Evolutionary conservation across 805 yeast species (phyloP).

Genomic region (Starmerella riodocensis): DNA sequence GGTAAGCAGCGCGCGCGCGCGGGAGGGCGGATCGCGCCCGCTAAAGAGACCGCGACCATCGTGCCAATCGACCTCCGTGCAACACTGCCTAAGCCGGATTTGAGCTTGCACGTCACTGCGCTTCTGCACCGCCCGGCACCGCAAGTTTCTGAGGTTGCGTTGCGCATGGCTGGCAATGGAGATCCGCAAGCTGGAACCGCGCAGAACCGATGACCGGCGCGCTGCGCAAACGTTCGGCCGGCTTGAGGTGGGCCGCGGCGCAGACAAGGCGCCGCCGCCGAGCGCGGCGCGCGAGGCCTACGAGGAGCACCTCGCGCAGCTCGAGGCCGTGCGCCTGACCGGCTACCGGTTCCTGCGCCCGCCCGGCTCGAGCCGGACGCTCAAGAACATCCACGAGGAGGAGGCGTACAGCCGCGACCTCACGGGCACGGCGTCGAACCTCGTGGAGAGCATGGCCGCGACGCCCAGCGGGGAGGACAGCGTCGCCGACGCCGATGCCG

Average conservation of each 20-base stretch:
- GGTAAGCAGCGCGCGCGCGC: no score
- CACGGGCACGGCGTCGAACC: neutral
- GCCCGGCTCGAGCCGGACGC: conserved; percentile 45
- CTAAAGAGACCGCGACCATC: no score
- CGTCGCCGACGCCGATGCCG: no score
- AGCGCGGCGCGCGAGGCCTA: neutral
- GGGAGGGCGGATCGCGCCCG: no score
- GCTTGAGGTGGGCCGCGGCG: neutral
- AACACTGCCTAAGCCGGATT: no score
- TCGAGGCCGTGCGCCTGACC: conserved; percentile 7
- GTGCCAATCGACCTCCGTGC: no score
- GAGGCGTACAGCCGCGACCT: conserved; percentile 1
- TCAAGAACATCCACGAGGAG: conserved; percentile 25
- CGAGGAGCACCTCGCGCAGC: neutral
- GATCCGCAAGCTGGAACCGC: no score
- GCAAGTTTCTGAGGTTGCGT: no score
- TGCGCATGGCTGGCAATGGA: no score
- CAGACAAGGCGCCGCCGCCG: neutral
- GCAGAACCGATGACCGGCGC: neutral
- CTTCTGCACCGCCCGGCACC: no score
- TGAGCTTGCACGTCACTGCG: no score
- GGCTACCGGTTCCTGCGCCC: conserved; percentile 34
- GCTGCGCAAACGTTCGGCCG: neutral
- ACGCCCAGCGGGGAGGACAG: neutral
- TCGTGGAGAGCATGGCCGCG: neutral